phyloP scores from a whole-genome alignment of 2,329 filamentous ascomycete species.

The Curvularia lunata region DNA sequence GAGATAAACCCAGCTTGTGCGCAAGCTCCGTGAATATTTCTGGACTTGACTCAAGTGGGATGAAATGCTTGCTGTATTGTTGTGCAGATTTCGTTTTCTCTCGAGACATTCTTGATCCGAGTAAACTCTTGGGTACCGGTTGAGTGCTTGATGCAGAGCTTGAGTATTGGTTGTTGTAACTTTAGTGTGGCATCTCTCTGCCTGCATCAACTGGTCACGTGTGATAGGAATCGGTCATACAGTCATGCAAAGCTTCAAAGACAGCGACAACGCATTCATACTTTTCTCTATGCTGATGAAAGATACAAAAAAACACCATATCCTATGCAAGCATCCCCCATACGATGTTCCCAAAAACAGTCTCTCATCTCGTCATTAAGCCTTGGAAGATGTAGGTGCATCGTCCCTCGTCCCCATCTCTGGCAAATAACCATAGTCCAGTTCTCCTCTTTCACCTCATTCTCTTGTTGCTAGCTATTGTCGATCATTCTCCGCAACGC shows the following conservation, averaged over 20 bases:
- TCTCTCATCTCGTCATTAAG: neutral
- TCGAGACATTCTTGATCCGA: neutral
- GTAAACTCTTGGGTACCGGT: neutral
- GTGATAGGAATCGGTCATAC: neutral
- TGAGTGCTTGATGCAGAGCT: neutral
- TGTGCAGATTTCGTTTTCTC: neutral
- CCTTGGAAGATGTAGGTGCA: neutral
- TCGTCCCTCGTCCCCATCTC: too few relatives aligned
- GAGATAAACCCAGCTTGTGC: conserved; percentile 79
- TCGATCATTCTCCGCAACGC: neutral
- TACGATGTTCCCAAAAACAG: too few relatives aligned
- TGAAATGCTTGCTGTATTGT: conserved; percentile 32
- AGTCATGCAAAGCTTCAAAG: neutral
- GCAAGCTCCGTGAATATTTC: conserved; percentile 85
- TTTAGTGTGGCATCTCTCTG: too few relatives aligned
- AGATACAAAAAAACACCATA: neutral
- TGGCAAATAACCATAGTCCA: too few relatives aligned
- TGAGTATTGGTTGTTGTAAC: neutral
- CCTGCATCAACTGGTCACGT: neutral
- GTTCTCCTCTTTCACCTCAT: too few relatives aligned
- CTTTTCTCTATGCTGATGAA: neutral
- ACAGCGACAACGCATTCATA: neutral
- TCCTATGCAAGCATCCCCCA: neutral
- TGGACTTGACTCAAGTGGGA: conserved; percentile 71
- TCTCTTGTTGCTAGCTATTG: neutral